Conservation (phyloP, 495 filamentous ascomycete genomes). For the Aspergillus diversus region DNA sequence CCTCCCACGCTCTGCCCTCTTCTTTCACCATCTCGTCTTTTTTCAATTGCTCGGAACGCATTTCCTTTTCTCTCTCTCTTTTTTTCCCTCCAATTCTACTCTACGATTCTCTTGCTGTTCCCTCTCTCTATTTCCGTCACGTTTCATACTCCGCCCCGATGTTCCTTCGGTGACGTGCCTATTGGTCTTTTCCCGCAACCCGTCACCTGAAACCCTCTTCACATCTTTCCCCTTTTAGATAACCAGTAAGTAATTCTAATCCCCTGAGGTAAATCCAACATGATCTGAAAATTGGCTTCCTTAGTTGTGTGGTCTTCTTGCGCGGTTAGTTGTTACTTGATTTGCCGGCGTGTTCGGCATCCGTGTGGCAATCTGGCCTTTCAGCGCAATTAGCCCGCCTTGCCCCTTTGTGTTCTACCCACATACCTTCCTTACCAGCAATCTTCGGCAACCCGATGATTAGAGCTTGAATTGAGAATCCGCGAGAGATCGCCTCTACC, state of each 20-base stretch:
- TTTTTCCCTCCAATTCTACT: neutral
- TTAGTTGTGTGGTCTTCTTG: conserved; percentile 1
- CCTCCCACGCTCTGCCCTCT: conserved; percentile 18
- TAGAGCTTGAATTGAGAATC: conserved; percentile 18
- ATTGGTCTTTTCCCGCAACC: conserved; percentile 19
- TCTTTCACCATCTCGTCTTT: conserved; percentile 17
- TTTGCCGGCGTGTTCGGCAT: conserved; percentile 9
- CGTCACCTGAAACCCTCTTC: conserved; percentile 17
- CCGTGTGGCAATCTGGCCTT: conserved; percentile 33
- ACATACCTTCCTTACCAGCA: conserved; percentile 7
- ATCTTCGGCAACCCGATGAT: conserved; percentile 22
- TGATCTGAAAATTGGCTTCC: conserved; percentile 1
- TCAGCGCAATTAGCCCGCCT: conserved; percentile 21
- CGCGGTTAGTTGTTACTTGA: conserved; percentile 12
- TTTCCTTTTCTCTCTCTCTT: neutral
- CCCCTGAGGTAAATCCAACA: neutral
- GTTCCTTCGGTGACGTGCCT: conserved; percentile 26
- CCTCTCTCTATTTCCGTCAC: neutral
- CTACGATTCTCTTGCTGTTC: neutral
- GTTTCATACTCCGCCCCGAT: conserved; percentile 22
- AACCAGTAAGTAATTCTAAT: conserved; percentile 5
- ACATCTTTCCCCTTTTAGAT: neutral
- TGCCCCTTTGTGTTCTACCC: conserved; percentile 21
- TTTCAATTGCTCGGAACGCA: conserved; percentile 11
- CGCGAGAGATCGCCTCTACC: conserved; percentile 24